A percentile compares a stretch with the other conserved stretches of the same genome.
These are phyloP conservation scores for Exophiala phaeomuriformis DNA, from an alignment of 2,329 filamentous ascomycete species.

Conservation along the genomic window DNA sequence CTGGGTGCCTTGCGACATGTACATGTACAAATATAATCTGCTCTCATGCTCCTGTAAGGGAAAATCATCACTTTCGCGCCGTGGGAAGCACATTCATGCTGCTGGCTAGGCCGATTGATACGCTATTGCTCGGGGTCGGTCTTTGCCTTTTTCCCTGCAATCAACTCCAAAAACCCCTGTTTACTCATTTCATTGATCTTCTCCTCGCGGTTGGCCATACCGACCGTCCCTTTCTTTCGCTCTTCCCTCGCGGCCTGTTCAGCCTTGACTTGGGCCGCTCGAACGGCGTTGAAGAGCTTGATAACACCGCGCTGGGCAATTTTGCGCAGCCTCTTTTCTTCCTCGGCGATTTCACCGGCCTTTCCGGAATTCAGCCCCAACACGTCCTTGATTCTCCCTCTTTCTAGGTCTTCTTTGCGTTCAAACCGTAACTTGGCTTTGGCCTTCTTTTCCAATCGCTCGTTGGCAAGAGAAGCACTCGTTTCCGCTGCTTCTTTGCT, in stretches of 20 bases:
- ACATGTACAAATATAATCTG: constrained; percentile 16
- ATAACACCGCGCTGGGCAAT: constrained; percentile 89
- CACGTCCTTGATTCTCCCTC: constrained; percentile 82
- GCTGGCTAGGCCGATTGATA: too few species aligned
- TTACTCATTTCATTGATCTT: constrained; percentile 94
- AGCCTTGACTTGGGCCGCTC: constrained; percentile 84
- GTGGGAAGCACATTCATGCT: too few species aligned
- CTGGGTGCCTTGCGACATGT: neutral
- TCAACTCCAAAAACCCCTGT: constrained; percentile 90
- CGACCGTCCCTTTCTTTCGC: constrained; percentile 66
- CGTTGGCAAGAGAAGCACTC: constrained; percentile 64
- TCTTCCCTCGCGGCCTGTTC: constrained; percentile 62
- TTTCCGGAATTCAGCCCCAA: constrained; percentile 55
- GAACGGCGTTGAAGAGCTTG: constrained; percentile 91
- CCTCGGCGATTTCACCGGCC: constrained; percentile 52
- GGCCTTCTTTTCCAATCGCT: constrained; percentile 74
- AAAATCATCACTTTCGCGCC: too few species aligned
- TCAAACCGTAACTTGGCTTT: constrained; percentile 70
- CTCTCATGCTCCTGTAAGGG: constrained; percentile 11
- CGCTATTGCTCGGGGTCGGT: constrained; percentile 1
- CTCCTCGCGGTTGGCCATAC: constrained; percentile 72
- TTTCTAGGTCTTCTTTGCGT: constrained; percentile 70
- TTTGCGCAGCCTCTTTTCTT: constrained; percentile 74
- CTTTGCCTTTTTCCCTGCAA: constrained; percentile 46
- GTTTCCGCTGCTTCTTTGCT: constrained; percentile 67